Base-by-base conservation (phyloP, 2,329 filamentous ascomycete genomes). In the Ophiostoma fasciatum region DNA sequence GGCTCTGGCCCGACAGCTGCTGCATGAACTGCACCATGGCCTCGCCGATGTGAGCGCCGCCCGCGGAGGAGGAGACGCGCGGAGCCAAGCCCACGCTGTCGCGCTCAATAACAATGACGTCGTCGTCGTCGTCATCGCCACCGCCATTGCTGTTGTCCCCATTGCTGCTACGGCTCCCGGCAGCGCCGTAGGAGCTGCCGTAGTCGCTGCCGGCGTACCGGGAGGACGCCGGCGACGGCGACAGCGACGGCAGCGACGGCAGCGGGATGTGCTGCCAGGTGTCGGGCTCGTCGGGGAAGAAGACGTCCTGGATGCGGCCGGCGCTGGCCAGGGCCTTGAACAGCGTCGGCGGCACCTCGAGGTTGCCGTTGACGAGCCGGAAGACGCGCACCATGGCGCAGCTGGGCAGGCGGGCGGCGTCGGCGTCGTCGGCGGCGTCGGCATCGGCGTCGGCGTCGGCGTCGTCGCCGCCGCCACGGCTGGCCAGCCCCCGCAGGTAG, bases 351-450 rank as follows among this genome's bases (percentile, higher is more conserved):
- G 40, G 40, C 13, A 38, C 33, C 32, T 42, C 40, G 4, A 42
- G 37, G 35, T 42, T 42, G 35, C 40, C 40, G 30, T 40, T 40
- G 29, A 42, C 40, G n/a, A 42, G 40, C 11, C 40, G 40, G 33
- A 42, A 42, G 13, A 38, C 40, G 15, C 29, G 32, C 23, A 42
- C 30, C 25, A 26, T 35, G 9, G 35, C 35, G 11, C 32, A 3
- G 12, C 15, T 23, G 5, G 40, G 40, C 31, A 42, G 35, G 5
- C 26, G 30, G 22, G 33, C 18, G 20, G 20, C 33, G 21, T 15
- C n/a, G 13, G 10, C 13, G 21, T 15, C 17, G n/a, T 15, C 18
- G 3, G n/a, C n/a, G n/a, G n/a, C n/a, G n/a, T 12, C 13, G 22
- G 15, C 22, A 14, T 21, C 20, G 8, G 18, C 15, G 9, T 14